Percentiles rank a stretch among this genome's conserved stretches.
These are phyloP conservation scores for Trypanosoma scelopori DNA, from an alignment of 208 protist species.

Conservation along the genomic window DNA sequence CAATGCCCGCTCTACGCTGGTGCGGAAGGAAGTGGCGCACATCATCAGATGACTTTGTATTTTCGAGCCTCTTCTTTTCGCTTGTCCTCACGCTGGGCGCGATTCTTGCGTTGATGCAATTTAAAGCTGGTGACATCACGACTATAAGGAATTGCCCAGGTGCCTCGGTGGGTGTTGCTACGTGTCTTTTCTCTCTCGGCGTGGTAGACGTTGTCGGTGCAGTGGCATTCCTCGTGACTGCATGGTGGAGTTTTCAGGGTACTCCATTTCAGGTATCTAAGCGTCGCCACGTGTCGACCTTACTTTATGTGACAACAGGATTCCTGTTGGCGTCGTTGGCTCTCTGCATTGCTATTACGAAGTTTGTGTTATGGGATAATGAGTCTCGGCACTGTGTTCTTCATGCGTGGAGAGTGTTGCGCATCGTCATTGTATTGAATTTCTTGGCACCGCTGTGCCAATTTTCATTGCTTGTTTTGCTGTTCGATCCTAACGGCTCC, in stretches of 20 bases:
- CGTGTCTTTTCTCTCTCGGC: conserved; percentile 36
- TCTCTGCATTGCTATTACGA: conserved; percentile 31
- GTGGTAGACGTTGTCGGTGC: conserved; percentile 35
- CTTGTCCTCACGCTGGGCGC: conserved; percentile 30
- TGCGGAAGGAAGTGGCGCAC: conserved; percentile 72
- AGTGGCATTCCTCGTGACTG: conserved; percentile 39
- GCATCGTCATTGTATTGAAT: conserved; percentile 38
- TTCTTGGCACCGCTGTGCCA: conserved; percentile 34
- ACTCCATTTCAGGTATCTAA: conserved; percentile 71
- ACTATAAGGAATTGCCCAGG: conserved; percentile 28
- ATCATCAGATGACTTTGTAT: conserved; percentile 72
- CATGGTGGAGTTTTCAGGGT: conserved; percentile 51
- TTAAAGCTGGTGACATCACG: not conserved
- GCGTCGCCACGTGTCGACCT: conserved; percentile 42
- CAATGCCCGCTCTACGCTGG: conserved; percentile 80
- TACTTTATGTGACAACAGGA: conserved; percentile 55
- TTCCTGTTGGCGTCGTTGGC: conserved; percentile 31
- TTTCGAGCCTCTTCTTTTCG: conserved; percentile 57
- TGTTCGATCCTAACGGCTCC: conserved; percentile 57
- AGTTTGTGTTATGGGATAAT: conserved; percentile 43
- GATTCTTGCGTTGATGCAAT: conserved; percentile 19
- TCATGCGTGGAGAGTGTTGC: conserved; percentile 32
- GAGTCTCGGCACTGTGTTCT: conserved; percentile 26
- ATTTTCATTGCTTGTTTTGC: conserved; percentile 37
- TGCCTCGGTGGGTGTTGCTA: conserved; percentile 12